Evolutionary conservation across 768 basidiomycete genomes (phyloP).

Genomic region (Phaeotremella skinneri): DNA sequence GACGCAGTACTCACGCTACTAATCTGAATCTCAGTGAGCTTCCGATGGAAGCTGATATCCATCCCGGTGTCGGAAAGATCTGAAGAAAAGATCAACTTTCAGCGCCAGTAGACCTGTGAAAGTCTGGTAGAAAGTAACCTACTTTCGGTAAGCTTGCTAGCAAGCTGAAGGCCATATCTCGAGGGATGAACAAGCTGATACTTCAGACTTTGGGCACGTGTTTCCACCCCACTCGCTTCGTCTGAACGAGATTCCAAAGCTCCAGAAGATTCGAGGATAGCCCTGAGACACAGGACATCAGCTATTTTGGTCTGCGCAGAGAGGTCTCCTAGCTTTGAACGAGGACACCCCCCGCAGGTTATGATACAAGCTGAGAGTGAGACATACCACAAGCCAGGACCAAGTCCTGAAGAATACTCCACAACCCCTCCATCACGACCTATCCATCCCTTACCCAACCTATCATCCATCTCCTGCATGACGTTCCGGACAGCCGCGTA

Average conservation of each 20-base stretch:
- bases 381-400: slow-evolving; percentile 47
- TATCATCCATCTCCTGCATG: slow-evolving; percentile 34
- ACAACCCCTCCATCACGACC: slow-evolving; percentile 24
- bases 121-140: slow-evolving; percentile 4
- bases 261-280: slow-evolving; percentile 4
- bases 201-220: background rate
- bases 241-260: slow-evolving; percentile 1
- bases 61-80: too few species aligned
- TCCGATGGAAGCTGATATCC: too few species aligned
- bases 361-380: too few species aligned
- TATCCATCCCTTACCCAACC: slow-evolving; percentile 40
- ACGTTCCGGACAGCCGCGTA: slow-evolving; percentile 48
- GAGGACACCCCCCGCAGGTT: too few species aligned
- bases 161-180: slow-evolving; percentile 31
- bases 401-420: slow-evolving; percentile 39
- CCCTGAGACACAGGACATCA: background rate
- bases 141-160: slow-evolving; percentile 22
- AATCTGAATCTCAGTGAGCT: too few species aligned
- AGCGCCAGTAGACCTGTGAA: too few species aligned
- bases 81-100: too few species aligned
- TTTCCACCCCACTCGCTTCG: slow-evolving; percentile 8
- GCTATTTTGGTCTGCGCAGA: too few species aligned
- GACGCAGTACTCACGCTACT: too few species aligned
- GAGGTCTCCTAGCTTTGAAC: too few species aligned
- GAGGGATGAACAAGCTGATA: slow-evolving; percentile 32